Evolutionary conservation across 345 rosid species (phyloP), one percentile per base, ranked within the genome.

Genomic region (Atalantia buxifolia): DNA sequence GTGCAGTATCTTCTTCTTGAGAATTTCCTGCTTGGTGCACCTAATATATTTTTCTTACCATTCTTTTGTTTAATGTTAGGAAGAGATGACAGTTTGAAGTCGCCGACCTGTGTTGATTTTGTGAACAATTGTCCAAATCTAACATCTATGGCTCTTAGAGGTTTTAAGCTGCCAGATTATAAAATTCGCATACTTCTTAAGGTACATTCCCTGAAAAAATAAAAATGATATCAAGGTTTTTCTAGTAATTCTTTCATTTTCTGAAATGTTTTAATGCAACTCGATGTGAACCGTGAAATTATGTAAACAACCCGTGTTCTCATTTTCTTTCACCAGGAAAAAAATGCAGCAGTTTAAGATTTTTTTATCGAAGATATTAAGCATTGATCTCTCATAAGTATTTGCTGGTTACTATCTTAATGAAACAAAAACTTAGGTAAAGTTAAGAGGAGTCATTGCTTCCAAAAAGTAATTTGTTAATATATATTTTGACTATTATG

Each of bases 71-170:
- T 40, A 60, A 28, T 84, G 61, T 83, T 85, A 90, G 95, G 96
- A 77, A 84, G 90, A 85, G 91, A 88, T 85, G 97, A 83, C 86
- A 80, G 86, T 86, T 48, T 87, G 85, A 85, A 88, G 87, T 86
- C 87, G 3, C 88, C 93, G 9, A 86, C 89, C 68, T 90, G 94
- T 77, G 78, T 81, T 83, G 92, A 92, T 71, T 88, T 94, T 1
- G 96, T 91, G 83, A 85, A 83, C 83, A 90, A 80, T 75, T 89
- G 94, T 83, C 96, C 92, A 50, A 88, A 91, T 70, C 73, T 94
- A 78, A 85, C 86, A 50, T 92, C 94, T 72, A 79, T 94, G 82
- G 90, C 96, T 8, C 93, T 94, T 75, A 90, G 93, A 86, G 96
- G 97, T 70, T 92, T 92, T 86, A 91, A 89, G 89, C 85, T 92